Percentiles rank a stretch among this genome's conserved stretches.
Conservation (phyloP, 2,329 filamentous ascomycete genomes). For the Karstenula rhodostoma region DNA sequence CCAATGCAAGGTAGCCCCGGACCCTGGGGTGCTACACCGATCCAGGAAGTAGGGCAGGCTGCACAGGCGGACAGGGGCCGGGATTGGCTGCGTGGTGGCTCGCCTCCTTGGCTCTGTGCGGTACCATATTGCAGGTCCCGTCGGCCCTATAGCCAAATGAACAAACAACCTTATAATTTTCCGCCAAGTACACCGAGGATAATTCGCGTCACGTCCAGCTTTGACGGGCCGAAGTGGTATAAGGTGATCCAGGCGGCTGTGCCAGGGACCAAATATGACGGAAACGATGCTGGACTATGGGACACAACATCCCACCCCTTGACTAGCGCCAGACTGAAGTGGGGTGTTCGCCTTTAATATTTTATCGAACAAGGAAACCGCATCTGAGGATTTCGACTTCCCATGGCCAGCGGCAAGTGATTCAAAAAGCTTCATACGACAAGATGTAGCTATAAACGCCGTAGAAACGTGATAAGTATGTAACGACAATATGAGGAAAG, state of each 20-base stretch:
- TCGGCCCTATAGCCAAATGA: conserved; percentile 41
- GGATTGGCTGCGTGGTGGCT: conserved; percentile 1
- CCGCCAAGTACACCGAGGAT: conserved; percentile 25
- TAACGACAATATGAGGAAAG: not conserved
- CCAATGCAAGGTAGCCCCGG: not conserved
- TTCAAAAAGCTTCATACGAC: no score
- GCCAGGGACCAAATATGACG: not conserved
- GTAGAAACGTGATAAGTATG: not conserved
- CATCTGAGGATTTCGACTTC: no score
- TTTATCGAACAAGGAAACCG: no score
- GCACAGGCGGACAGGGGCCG: not conserved
- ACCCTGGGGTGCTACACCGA: not conserved
- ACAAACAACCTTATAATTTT: conserved; percentile 25
- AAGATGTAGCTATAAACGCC: not conserved
- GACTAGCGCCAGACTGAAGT: no score
- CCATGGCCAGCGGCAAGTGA: no score
- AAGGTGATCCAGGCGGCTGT: not conserved
- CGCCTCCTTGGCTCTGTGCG: conserved; percentile 21
- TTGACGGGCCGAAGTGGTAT: conserved; percentile 2
- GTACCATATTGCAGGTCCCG: conserved; percentile 38
- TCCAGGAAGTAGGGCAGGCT: not conserved
- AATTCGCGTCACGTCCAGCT: not conserved
- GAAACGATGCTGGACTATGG: not conserved
- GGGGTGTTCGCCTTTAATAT: no score
- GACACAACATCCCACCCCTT: no score